Percentiles rank a stretch among this genome's conserved stretches.
Evolutionary conservation across 1,284 basidiomycete species (phyloP).

Genomic region (Marasmius tenuissimus): DNA sequence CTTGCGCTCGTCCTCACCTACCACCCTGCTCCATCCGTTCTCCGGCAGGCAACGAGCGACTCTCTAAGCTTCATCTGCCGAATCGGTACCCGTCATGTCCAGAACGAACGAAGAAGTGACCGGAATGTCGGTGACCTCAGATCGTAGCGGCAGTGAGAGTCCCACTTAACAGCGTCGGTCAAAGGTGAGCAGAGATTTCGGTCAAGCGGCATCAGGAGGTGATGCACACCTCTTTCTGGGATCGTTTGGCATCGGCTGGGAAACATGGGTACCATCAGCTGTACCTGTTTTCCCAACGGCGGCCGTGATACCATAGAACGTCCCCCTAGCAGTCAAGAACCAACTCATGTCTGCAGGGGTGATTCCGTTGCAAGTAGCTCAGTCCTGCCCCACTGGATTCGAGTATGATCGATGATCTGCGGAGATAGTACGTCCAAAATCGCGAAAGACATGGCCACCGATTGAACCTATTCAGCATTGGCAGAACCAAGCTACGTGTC

Average conservation of each 20-base stretch:
- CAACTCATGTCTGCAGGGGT: neutral
- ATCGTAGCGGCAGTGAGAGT: constrained; percentile 75
- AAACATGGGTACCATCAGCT: constrained; percentile 75
- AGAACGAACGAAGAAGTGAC: constrained; percentile 72
- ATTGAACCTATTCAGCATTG: constrained; percentile 55
- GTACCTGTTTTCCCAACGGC: constrained; percentile 78
- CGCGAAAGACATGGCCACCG: neutral
- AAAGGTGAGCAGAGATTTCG: neutral
- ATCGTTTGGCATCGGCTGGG: constrained; percentile 72
- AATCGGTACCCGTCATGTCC: constrained; percentile 67
- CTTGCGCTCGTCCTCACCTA: constrained; percentile 57
- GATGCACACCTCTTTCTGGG: constrained; percentile 56
- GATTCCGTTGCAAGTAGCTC: neutral
- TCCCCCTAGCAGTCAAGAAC: constrained; percentile 42
- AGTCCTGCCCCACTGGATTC: constrained; percentile 57
- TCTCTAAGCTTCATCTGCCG: no score
- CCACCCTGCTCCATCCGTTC: constrained; percentile 38
- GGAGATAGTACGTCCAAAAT: constrained; percentile 9
- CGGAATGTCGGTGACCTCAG: constrained; percentile 60
- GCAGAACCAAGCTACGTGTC: constrained; percentile 52
- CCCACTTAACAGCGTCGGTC: constrained; percentile 44
- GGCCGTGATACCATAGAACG: constrained; percentile 70
- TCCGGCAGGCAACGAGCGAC: no score
- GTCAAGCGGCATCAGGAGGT: constrained; percentile 1
- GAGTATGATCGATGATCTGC: constrained; percentile 51